Evolutionary conservation across 352 stramenopile species (phyloP).

Genomic region (Pythium grandisporangium): DNA sequence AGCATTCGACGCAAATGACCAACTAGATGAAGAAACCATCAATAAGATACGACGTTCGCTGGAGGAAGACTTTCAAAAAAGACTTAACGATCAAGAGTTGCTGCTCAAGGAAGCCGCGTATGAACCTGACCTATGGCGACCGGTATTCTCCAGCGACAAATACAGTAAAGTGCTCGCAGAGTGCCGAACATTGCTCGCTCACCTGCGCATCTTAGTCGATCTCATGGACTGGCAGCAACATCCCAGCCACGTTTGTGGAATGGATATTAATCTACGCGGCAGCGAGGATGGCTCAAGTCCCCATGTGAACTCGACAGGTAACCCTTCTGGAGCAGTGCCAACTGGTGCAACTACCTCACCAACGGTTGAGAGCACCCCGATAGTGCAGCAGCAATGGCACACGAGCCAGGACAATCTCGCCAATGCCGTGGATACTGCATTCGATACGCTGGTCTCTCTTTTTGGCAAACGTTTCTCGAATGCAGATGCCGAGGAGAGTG

Average conservation of each 20-base stretch:
- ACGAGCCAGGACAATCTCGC: slow-evolving; percentile 22
- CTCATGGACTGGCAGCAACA: slow-evolving; percentile 64
- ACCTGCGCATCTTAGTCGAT: slow-evolving; percentile 51
- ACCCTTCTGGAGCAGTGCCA: no score
- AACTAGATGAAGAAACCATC: slow-evolving; percentile 13
- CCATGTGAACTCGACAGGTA: background rate
- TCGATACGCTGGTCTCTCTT: slow-evolving; percentile 43
- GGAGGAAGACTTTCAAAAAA: slow-evolving; percentile 16
- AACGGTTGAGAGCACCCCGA: background rate
- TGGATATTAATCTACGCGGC: background rate
- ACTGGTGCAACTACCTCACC: no score
- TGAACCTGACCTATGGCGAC: slow-evolving; percentile 47
- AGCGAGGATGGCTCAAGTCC: background rate
- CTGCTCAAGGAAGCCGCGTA: slow-evolving; percentile 37
- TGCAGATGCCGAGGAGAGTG: slow-evolving; percentile 37
- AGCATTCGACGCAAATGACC: no score
- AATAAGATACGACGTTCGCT: slow-evolving; percentile 34
- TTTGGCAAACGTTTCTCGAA: slow-evolving; percentile 54
- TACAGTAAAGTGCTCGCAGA: slow-evolving; percentile 29
- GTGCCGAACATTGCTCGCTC: slow-evolving; percentile 40
- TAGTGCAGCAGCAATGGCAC: slow-evolving; percentile 3
- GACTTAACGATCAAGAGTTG: slow-evolving; percentile 36
- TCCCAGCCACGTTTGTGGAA: slow-evolving; percentile 6
- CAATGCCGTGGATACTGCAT: slow-evolving; percentile 25
- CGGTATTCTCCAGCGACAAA: slow-evolving; percentile 40